A percentile compares a stretch with the other conserved stretches of the same genome.
These are phyloP conservation scores for Xylaria sp. DNA, from an alignment of 2,329 filamentous ascomycete species.

Conservation along the genomic window DNA sequence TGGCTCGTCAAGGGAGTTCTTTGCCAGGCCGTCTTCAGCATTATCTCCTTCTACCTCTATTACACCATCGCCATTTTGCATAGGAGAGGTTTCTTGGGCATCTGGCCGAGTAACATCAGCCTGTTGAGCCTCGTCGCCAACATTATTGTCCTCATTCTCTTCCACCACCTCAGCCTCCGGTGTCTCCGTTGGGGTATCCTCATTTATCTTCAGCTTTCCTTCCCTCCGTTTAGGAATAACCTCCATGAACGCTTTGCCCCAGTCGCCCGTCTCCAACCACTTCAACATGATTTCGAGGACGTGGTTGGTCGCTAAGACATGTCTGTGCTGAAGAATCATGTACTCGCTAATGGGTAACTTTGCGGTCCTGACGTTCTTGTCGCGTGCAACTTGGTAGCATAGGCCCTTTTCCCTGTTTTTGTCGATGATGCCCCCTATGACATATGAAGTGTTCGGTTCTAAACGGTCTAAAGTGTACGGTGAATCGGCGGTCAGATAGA, in stretches of 20 bases:
- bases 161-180: neutral
- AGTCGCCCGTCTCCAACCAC: constrained; percentile 90
- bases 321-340: constrained; percentile 85
- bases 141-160: neutral
- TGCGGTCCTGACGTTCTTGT: constrained; percentile 81
- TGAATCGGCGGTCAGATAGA: constrained; percentile 95
- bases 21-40: constrained; percentile 29
- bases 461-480: constrained; percentile 80
- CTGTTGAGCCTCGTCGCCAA: constrained; percentile 6
- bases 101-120: neutral
- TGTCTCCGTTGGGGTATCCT: constrained; percentile 22
- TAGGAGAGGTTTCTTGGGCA: neutral
- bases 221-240: constrained; percentile 93
- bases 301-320: constrained; percentile 91
- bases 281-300: constrained; percentile 95
- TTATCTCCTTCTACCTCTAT: constrained; percentile 31
- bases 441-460: constrained; percentile 87
- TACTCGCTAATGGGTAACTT: constrained; percentile 95
- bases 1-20: constrained; percentile 31
- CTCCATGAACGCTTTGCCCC: constrained; percentile 85
- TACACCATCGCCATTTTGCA: neutral
- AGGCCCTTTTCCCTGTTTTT: constrained; percentile 95
- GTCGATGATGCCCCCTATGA: constrained; percentile 93
- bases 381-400: constrained; percentile 81
- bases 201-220: constrained; percentile 64